phyloP scores from a whole-genome alignment of 2,329 filamentous ascomycete genomes.

The Trichoderma oligosporum region DNA sequence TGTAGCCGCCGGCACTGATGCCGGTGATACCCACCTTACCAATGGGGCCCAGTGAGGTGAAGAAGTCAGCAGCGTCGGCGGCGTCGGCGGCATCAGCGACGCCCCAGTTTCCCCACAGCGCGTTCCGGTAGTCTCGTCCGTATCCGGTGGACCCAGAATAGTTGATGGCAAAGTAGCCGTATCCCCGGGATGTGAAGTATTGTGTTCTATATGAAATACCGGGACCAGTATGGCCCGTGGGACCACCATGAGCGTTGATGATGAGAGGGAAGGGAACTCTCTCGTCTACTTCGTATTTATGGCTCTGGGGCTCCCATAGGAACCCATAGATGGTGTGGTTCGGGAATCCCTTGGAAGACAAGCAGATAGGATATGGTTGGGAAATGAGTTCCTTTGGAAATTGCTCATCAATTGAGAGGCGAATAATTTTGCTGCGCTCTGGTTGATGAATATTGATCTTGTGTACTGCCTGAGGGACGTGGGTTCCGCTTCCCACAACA shows the following conservation, averaged over 20 bases:
- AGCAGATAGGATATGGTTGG: slow-evolving; percentile 34
- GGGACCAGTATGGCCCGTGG: slow-evolving; percentile 41
- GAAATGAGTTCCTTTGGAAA: slow-evolving; percentile 36
- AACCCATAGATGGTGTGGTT: slow-evolving; percentile 41
- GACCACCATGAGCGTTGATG: slow-evolving; percentile 50
- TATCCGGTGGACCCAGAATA: slow-evolving; percentile 51
- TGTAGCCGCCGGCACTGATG: slow-evolving; percentile 52
- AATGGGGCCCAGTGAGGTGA: slow-evolving; percentile 35
- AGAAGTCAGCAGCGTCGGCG: slow-evolving; percentile 42
- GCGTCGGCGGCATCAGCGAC: slow-evolving; percentile 49
- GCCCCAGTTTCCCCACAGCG: slow-evolving; percentile 49
- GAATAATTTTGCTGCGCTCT: slow-evolving; percentile 29
- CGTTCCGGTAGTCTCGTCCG: slow-evolving; percentile 47
- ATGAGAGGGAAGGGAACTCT: slow-evolving; percentile 46
- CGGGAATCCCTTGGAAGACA: slow-evolving; percentile 28
- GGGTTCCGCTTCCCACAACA: slow-evolving; percentile 36
- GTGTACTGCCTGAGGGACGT: slow-evolving; percentile 34
- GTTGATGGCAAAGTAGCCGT: slow-evolving; percentile 48
- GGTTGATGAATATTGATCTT: slow-evolving; percentile 31
- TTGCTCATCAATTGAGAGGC: slow-evolving; percentile 33
- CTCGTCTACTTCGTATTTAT: slow-evolving; percentile 36
- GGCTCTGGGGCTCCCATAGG: slow-evolving; percentile 48
- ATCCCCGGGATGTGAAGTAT: slow-evolving; percentile 53
- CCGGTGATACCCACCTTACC: slow-evolving; percentile 47
- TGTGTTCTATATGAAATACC: slow-evolving; percentile 45